Evolutionary conservation across 345 rosid genomes (phyloP).

Genomic region (Eucalyptus marginata): DNA sequence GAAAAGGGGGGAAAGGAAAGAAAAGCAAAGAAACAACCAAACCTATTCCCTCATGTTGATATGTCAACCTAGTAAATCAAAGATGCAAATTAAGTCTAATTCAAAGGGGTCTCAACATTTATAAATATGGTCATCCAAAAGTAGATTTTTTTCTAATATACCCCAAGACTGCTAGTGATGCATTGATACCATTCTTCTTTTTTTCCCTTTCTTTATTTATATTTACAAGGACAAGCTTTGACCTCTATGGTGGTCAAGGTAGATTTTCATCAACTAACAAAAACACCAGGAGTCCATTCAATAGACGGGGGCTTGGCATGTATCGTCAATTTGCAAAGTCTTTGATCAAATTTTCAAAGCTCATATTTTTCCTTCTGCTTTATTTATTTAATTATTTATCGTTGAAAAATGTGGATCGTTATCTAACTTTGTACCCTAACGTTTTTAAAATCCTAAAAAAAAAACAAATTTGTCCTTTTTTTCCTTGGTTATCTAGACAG

Average conservation of each 20-base stretch:
- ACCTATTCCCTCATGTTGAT: neutral
- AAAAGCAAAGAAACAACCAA: neutral
- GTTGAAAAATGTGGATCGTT: neutral
- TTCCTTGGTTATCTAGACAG: neutral
- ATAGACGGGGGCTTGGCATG: neutral
- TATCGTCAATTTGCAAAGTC: neutral
- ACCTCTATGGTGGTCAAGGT: neutral
- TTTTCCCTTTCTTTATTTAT: neutral
- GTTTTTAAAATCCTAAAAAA: neutral
- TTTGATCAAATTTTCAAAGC: neutral
- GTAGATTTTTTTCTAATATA: neutral
- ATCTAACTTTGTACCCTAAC: neutral
- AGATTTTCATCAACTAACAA: neutral
- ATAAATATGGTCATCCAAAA: neutral
- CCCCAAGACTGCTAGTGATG: neutral
- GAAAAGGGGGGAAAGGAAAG: neutral
- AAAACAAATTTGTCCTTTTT: neutral
- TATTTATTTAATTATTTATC: neutral
- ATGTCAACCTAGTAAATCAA: neutral
- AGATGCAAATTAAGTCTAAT: neutral
- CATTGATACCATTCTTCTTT: neutral
- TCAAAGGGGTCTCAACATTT: neutral
- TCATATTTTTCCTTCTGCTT: neutral
- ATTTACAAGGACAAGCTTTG: neutral
- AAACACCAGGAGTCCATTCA: neutral